Percentiles rank a stretch among this genome's conserved stretches.
Conservation (phyloP, 176 grass and related monocot species). For the Poa pratensis region DNA sequence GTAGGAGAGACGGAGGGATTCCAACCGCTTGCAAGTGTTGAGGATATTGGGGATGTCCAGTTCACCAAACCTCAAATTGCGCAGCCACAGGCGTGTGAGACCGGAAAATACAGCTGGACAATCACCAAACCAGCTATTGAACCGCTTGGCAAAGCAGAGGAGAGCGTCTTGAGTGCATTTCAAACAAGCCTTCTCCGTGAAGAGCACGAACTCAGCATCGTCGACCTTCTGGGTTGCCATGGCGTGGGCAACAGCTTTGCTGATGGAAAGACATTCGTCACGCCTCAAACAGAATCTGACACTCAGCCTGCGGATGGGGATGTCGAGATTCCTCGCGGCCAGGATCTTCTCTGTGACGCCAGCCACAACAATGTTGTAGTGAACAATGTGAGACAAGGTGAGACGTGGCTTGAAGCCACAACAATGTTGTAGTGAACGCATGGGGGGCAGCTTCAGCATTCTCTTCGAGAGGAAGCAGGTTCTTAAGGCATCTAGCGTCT, state of each 20-base stretch:
- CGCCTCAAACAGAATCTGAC: not conserved
- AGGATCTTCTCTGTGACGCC: not conserved
- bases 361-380: not conserved
- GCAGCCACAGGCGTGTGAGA: not conserved
- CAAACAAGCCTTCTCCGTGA: not conserved
- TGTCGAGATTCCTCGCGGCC: not conserved
- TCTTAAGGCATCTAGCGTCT: not conserved
- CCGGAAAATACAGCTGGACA: not conserved
- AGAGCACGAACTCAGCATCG: not conserved
- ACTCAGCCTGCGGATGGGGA: not conserved
- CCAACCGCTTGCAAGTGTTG: constrained; percentile 5
- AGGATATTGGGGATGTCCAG: constrained; percentile 5
- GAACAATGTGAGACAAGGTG: not conserved
- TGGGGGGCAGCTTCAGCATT: not conserved
- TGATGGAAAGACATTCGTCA: not conserved
- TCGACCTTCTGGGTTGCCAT: constrained; percentile 11
- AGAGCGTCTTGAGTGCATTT: not conserved
- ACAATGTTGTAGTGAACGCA: not conserved
- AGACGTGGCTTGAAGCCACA: not conserved
- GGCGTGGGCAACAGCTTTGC: not conserved
- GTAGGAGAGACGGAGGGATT: not conserved
- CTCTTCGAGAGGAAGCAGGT: not conserved
- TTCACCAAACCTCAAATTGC: constrained; percentile 22
- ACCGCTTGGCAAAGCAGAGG: not conserved
- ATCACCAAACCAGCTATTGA: constrained; percentile 6